Conservation (phyloP, 306 rosid genomes). For the Citrullus mucosospermus region DNA sequence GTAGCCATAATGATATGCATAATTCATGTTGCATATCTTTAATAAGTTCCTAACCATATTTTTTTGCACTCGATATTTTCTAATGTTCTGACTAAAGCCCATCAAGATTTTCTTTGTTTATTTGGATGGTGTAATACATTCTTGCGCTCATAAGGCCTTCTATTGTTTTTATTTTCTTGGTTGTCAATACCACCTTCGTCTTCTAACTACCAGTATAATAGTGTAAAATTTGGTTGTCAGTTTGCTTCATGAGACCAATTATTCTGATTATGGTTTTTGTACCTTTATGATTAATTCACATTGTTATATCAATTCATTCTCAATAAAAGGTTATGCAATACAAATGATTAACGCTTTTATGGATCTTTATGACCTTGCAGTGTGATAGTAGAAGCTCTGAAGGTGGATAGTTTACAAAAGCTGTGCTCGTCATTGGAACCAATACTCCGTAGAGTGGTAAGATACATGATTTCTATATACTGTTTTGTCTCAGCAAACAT, state of each 20-base stretch:
- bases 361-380: conserved; percentile 25
- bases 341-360: neutral
- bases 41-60: neutral
- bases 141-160: neutral
- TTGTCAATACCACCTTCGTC: neutral
- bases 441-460: conserved; percentile 74
- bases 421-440: conserved; percentile 75
- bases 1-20: neutral
- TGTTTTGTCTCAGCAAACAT: neutral
- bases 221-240: neutral
- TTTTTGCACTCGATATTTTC: neutral
- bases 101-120: neutral
- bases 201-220: neutral
- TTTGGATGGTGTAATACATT: neutral
- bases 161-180: neutral
- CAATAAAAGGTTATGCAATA: neutral
- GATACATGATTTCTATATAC: conserved; percentile 13
- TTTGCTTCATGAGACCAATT: neutral
- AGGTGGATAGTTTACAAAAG: conserved; percentile 76
- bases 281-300: too few species aligned
- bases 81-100: neutral
- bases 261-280: neutral
- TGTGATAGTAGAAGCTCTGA: conserved; percentile 72
- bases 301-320: neutral
- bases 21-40: neutral